Base-by-base conservation (phyloP, 2,329 filamentous ascomycete species). In the Xylariaceae sp. region DNA sequence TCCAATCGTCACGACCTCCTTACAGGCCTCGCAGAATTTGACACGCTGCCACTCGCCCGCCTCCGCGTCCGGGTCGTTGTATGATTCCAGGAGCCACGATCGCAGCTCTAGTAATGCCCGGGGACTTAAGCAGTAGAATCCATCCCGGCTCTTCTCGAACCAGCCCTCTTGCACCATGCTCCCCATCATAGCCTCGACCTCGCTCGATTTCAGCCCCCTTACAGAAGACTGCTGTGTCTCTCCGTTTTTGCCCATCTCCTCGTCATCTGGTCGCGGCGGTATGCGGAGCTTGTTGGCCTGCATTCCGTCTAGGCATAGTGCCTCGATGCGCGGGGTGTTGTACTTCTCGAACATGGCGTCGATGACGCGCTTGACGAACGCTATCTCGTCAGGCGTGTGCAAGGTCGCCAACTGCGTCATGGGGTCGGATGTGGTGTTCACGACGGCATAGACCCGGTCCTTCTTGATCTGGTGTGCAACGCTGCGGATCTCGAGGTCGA, bases 291-390 rank as follows among this genome's bases (percentile, higher is more conserved):
- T 83, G 42, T 86, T 73, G 3, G 91, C 91, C 59, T 95, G 83
- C 64, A 89, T 88, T 36, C 80, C 77, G 11, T 82, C 86, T 3
- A 97, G 71, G 3, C 88, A 90, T 79, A 96, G 84, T 21, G 89
- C 79, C 67, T 98, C 92, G 59, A 83, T 80, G n/a, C 81, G 75
- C 7, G 74, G 76, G 0, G 83, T 88, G 62, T 97, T 97, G 70
- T 89, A 83, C 17, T 80, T 85, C 53, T 94, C 88, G 62, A 97
- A 98, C 80, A 98, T 95, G 56, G 79, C 82, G 64, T 96, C 91
- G 1, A 98, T 77, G 3, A 96, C 65, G 7, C 93, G 77, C 67
- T 94, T 93, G 44, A 97, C 80, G 63, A 89, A 98, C 0, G 86
- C 82, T 23, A 97, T 87, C 69, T 97, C 91, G 55, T 95, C 90